These are phyloP conservation scores for Phaeosphaeria sp. DNA, from an alignment of 2,329 filamentous ascomycete species.

Conservation along the genomic window DNA sequence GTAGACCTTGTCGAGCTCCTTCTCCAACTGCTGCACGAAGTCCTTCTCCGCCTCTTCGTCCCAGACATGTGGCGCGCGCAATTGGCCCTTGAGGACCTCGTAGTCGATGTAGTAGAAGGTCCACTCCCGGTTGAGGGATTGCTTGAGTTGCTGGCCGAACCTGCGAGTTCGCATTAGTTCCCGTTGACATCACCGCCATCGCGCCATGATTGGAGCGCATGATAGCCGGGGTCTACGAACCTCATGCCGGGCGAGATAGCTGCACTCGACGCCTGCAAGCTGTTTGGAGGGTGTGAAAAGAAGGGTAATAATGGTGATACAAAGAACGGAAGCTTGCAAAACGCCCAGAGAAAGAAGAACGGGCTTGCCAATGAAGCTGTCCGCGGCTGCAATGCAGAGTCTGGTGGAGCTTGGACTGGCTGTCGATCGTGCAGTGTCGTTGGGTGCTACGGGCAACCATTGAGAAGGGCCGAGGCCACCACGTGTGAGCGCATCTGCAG, in stretches of 20 bases:
- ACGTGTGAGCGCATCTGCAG: conserved; percentile 17
- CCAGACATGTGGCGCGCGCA: conserved; percentile 82
- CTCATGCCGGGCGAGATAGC: conserved; percentile 31
- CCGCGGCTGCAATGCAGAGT: conserved; percentile 10
- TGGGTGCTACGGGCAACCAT: conserved; percentile 21
- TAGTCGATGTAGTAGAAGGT: conserved; percentile 99
- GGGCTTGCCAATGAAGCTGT: conserved; percentile 8
- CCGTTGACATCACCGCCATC: conserved; percentile 27
- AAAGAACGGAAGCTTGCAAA: conserved; percentile 14
- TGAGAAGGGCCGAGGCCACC: conserved; percentile 20
- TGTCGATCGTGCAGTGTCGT: conserved; percentile 14
- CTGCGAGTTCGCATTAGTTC: conserved; percentile 50
- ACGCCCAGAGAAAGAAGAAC: conserved; percentile 9
- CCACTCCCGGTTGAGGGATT: conserved; percentile 95
- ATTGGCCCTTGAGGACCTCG: conserved; percentile 85
- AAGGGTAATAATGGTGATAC: conserved; percentile 12
- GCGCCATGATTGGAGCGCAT: conserved; percentile 20
- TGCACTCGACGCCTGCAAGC: conserved; percentile 10
- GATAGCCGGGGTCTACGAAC: conserved; percentile 17
- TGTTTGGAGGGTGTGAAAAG: conserved; percentile 1
- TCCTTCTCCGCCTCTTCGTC: conserved; percentile 87
- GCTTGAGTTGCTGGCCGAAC: conserved; percentile 96
- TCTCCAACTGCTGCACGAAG: conserved; percentile 86
- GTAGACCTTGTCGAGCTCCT: conserved; percentile 95
- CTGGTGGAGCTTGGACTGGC: conserved; percentile 19